These are phyloP conservation scores for Hortaea werneckii DNA, from an alignment of 2,329 filamentous ascomycete genomes.

Conservation along the genomic window DNA sequence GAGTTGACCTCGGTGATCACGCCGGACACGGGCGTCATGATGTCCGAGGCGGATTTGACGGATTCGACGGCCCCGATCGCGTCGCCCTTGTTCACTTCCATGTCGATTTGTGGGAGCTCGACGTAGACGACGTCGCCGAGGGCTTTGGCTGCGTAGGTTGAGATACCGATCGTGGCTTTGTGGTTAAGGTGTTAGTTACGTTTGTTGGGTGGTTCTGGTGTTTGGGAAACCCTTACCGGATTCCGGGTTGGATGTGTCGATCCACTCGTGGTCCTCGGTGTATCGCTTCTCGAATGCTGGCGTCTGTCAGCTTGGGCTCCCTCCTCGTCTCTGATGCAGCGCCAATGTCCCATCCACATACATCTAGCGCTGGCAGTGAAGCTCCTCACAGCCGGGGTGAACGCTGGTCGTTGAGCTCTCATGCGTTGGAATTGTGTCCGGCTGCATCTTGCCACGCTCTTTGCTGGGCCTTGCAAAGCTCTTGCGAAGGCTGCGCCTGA, in stretches of 20 bases:
- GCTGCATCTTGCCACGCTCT: conserved; percentile 16
- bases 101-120: conserved; percentile 68
- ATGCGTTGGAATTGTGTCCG: conserved; percentile 18
- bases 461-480: conserved; percentile 6
- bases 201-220: conserved; percentile 4
- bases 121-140: conserved; percentile 97
- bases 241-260: conserved; percentile 75
- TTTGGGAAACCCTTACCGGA: too few relatives aligned
- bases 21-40: conserved; percentile 78
- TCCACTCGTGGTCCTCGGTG: conserved; percentile 97
- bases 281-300: conserved; percentile 66
- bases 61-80: conserved; percentile 91
- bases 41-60: conserved; percentile 96
- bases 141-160: conserved; percentile 78
- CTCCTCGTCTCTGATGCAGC: conserved; percentile 16
- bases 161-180: conserved; percentile 66
- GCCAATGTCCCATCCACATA: not conserved
- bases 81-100: conserved; percentile 65
- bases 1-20: conserved; percentile 65
- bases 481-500: conserved; percentile 9
- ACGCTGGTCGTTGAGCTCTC: conserved; percentile 11
- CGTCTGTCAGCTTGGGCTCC: not conserved
- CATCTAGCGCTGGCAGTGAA: conserved; percentile 10
- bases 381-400: conserved; percentile 13
- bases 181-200: conserved; percentile 1